Percentiles rank a stretch among this genome's conserved stretches.
phyloP scores from a whole-genome alignment of 768 basidiomycete genomes.

The Psilocybe tampanensis region DNA sequence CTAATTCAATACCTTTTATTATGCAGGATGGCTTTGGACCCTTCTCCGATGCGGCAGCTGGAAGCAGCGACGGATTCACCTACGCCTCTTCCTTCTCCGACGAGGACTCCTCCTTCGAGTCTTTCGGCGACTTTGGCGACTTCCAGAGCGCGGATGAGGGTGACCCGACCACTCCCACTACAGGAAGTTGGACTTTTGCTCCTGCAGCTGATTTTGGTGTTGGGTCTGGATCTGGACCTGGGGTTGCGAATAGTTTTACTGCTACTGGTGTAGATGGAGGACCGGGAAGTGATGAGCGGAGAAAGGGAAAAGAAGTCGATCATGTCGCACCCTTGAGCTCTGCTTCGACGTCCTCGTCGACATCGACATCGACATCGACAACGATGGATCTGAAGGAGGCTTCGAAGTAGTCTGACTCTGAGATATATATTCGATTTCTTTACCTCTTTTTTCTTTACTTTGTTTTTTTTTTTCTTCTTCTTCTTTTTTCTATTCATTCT shows the following conservation, averaged over 20 bases:
- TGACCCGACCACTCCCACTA: conserved; percentile 31
- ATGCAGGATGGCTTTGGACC: conserved; percentile 73
- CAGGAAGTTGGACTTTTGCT: conserved; percentile 71
- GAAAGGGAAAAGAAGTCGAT: background rate
- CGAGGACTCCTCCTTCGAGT: conserved; percentile 71
- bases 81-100: conserved; percentile 62
- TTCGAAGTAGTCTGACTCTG: background rate
- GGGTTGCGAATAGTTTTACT: background rate
- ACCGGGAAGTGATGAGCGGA: background rate
- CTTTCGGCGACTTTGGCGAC: conserved; percentile 82
- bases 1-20: conserved; percentile 2
- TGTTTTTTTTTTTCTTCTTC: background rate
- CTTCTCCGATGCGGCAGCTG: conserved; percentile 67
- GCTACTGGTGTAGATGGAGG: too few species aligned
- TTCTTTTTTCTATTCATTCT: background rate
- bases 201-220: conserved; percentile 11
- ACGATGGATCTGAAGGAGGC: background rate
- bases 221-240: background rate
- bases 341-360: background rate
- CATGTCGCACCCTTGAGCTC: background rate
- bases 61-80: conserved; percentile 53
- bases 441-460: background rate
- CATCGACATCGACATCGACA: background rate
- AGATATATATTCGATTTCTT: background rate
- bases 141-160: conserved; percentile 59